Percentiles rank a stretch among this genome's conserved stretches.
Conservation (phyloP, 768 basidiomycete species). For the Astraeus odoratus region DNA sequence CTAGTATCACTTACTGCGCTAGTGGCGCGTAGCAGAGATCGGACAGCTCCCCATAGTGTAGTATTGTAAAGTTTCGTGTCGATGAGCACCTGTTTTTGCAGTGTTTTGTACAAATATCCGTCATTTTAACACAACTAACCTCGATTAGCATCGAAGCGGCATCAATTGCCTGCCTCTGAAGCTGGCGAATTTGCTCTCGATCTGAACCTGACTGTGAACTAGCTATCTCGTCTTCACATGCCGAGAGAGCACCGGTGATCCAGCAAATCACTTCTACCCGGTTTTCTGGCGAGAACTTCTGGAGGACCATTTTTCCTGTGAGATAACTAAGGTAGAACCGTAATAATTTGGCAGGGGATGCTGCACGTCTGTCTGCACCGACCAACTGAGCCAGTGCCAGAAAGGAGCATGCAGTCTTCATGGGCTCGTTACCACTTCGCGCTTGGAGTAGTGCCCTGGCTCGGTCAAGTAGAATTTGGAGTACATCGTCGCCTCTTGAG, state of each 20-base stretch:
- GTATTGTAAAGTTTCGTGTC: conserved; percentile 19
- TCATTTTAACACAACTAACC: conserved; percentile 23
- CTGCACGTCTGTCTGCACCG: conserved; percentile 34
- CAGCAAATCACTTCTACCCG: conserved; percentile 40
- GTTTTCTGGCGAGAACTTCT: conserved; percentile 37
- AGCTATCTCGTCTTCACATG: conserved; percentile 27
- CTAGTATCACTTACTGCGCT: conserved; percentile 20
- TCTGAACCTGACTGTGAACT: conserved; percentile 19
- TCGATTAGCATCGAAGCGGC: conserved; percentile 42
- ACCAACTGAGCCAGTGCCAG: conserved; percentile 41
- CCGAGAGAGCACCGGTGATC: conserved; percentile 38
- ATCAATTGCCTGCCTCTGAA: conserved; percentile 45
- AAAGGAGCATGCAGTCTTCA: conserved; percentile 35
- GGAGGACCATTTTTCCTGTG: conserved; percentile 40
- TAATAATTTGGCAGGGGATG: conserved; percentile 40
- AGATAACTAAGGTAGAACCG: conserved; percentile 44
- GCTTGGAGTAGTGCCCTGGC: conserved; percentile 28
- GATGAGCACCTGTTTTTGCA: conserved; percentile 10
- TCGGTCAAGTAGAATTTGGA: conserved; percentile 34
- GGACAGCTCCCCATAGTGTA: conserved; percentile 20
- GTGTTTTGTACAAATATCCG: conserved; percentile 2
- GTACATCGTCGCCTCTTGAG: conserved; percentile 32
- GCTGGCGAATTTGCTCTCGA: conserved; percentile 25
- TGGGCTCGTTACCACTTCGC: conserved; percentile 24
- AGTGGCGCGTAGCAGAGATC: conserved; percentile 15